Percentiles rank a stretch among this genome's conserved stretches.
Conservation (phyloP, 2,329 filamentous ascomycete genomes). For the Aspergillus phoenicis region DNA sequence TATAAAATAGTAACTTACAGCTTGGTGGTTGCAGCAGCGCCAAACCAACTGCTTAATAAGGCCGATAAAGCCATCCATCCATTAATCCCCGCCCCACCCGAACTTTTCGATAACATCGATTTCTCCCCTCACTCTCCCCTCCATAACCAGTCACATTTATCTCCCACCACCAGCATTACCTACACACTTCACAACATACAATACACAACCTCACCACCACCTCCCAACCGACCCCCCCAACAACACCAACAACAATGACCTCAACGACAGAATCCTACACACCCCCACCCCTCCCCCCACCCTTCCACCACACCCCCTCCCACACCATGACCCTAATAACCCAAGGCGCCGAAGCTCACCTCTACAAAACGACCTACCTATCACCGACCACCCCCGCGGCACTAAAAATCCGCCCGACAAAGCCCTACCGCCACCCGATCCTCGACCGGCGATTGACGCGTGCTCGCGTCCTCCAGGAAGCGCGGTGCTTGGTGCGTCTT, state of each 20-base stretch:
- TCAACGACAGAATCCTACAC: background rate
- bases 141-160: background rate
- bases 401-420: slow-evolving; percentile 87
- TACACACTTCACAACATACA: background rate
- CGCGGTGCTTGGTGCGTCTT: slow-evolving; percentile 79
- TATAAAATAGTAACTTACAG: too few species aligned
- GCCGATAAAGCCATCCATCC: background rate
- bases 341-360: slow-evolving; percentile 92
- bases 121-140: background rate
- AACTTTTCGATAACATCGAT: slow-evolving; percentile 4
- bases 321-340: slow-evolving; percentile 71
- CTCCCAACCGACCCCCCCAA: background rate
- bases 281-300: slow-evolving; percentile 56
- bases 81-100: background rate
- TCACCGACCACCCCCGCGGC: slow-evolving; percentile 68
- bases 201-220: background rate
- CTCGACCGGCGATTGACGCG: slow-evolving; percentile 87
- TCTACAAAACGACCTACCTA: slow-evolving; percentile 86
- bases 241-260: background rate
- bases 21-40: too few species aligned
- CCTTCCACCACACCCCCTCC: slow-evolving; percentile 59
- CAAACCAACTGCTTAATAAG: background rate
- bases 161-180: background rate
- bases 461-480: slow-evolving; percentile 85
- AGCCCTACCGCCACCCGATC: slow-evolving; percentile 86